Evolutionary conservation across 2,329 filamentous ascomycete species (phyloP), one percentile per base, ranked within the genome.

Genomic region (Hypocrella siamensis): DNA sequence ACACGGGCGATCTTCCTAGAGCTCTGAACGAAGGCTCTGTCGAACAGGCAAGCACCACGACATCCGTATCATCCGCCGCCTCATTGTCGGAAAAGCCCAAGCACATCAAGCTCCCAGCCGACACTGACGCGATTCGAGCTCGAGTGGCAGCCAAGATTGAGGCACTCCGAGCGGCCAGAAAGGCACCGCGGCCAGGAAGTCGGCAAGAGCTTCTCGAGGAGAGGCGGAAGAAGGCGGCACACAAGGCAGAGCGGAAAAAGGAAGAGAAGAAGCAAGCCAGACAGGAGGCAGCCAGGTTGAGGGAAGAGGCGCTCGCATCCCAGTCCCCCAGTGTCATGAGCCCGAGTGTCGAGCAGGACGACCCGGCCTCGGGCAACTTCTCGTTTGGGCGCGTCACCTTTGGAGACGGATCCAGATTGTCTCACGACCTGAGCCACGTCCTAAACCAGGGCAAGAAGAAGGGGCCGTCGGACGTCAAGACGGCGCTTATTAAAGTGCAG

Each of bases 341-440:
- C 44, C 66, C 70, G 0, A 56, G 61, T 8, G 54, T 71, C 18
- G 63, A 67, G 35, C 51, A 65, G 7, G 62, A 63, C 21, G 57
- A 63, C 24, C 57, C 65, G 31, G 55, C 67, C 39, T 42, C 53
- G 4, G 77, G 74, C 47, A 81, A 78, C 58, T 92, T 93, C 51
- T 75, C 83, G 5, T 98, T 96, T 53, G 85, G 86, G 19, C 78
- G 83, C 22, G 75, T 98, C n/a, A 75, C 83, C 9, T 98, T 96
- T 51, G 72, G 72, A 4, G 88, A 96, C 49, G 88, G 88, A 25
- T 70, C 83, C 31, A 70, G 79, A 39, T 65, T 92, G 30, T 82
- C 88, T 31, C 70, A 82, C 38, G 74, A 77, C 35, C 65, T 81
- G 12, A 76, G 77, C 33, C 67, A 73, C 38, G 70, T 70, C 8